Evolutionary conservation across 2,329 filamentous ascomycete species (phyloP), one percentile per base, ranked within the genome.

Genomic region (Periglandula ipomoeae): DNA sequence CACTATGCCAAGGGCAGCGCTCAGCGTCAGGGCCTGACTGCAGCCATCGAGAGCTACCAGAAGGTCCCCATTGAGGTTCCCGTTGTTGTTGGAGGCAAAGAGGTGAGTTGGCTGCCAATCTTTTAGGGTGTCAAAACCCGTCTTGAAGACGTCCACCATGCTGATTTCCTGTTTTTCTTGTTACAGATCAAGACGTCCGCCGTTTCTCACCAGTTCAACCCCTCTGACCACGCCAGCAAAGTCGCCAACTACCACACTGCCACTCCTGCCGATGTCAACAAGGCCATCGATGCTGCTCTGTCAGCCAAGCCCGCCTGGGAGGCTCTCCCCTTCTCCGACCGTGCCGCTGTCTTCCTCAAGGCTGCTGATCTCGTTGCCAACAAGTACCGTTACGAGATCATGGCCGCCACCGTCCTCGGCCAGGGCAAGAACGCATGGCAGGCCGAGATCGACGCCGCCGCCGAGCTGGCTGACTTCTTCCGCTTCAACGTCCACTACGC

Each of bases 391-490:
- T 96, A 95, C 70, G 89, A 96, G 49, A 81, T 98, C 59, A 95
- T 97, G 87, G 91, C 93, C 7, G 82, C 89, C 40, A 96, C 93
- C 13, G 95, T 97, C 81, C 75, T 95, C 27, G 93, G 91, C 52
- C 91, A 98, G 70, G 91, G 93, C 61, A 97, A 97, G 80, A 97
- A 96, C 66, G 89, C 88, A 43, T 97, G 89, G 89, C 91, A 98
- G 70, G 91, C 93, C n/a, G 91, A 98, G 76, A 97, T 97, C 55
- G 91, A 97, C 67, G 79, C 90, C 35, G 91, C 91, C 17, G 91
- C 91, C 8, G 93, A 98, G 75, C 71, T 95, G 58, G 85, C 81
- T 58, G 91, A 98, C 66, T 97, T 97, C 70, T 73, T 97, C 64
- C 82, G 89, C 63, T 95, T 96, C 74, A 93, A 93, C 63, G 91